A percentile compares a stretch with the other conserved stretches of the same genome.
phyloP scores from a whole-genome alignment of 2,329 filamentous ascomycete genomes.

The Penicillium sp. region DNA sequence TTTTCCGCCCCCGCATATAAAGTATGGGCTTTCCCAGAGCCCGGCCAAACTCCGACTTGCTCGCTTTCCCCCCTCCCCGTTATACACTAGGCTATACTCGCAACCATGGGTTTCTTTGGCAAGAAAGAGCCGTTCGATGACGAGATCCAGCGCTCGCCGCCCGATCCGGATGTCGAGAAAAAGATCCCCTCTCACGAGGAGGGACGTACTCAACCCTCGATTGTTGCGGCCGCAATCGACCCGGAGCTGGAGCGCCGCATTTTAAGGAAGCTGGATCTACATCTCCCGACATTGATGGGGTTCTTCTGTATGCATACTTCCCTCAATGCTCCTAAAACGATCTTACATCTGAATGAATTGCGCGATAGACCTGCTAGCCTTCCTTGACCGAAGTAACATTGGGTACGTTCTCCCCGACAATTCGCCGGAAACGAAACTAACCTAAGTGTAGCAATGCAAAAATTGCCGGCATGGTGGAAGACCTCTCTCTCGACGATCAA shows the following conservation, averaged over 20 bases:
- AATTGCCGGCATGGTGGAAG: conserved; percentile 51
- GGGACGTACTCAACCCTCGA: conserved; percentile 18
- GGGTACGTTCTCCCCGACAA: conserved; percentile 32
- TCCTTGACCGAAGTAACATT: conserved; percentile 51
- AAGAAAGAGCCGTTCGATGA: conserved; percentile 18
- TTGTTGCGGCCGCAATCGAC: conserved; percentile 25
- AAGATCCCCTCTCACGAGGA: conserved; percentile 22
- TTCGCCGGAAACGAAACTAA: background rate
- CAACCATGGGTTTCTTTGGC: conserved; percentile 22
- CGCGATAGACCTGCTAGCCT: conserved; percentile 43
- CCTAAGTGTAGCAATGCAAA: conserved; percentile 46
- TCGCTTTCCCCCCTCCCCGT: background rate
- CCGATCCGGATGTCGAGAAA: conserved; percentile 28
- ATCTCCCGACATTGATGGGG: conserved; percentile 34
- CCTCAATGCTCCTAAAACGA: background rate
- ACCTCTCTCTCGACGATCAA: conserved; percentile 46
- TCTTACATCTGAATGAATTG: background rate
- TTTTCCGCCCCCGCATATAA: conserved; percentile 7
- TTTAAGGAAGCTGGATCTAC: conserved; percentile 36
- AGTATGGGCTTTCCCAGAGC: background rate
- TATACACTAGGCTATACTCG: background rate
- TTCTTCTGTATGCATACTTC: conserved; percentile 36
- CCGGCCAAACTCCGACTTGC: conserved; percentile 2
- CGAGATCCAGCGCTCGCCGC: conserved; percentile 19
- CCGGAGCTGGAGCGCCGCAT: conserved; percentile 35